Base-by-base conservation (phyloP, 129 eudicot genomes). In the Flaveria ramosissima region DNA sequence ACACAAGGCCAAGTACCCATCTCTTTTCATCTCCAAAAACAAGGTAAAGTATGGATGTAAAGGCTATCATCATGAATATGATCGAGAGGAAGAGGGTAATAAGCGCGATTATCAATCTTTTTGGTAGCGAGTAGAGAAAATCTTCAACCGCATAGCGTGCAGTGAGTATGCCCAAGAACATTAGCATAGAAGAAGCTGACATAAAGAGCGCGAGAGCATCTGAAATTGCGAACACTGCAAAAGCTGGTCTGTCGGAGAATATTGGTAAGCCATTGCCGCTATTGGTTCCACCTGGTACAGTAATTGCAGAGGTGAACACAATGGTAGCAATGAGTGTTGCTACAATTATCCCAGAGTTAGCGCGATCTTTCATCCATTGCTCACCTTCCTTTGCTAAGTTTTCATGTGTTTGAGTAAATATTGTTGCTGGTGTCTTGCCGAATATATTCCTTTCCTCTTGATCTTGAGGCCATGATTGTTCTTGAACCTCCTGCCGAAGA, bases 281-380 rank as follows among this genome's bases (percentile, higher is more conserved):
- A 17, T 46, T 10, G 32, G 6, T 53, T 41, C 81, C 81, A 9
- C 81, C 75, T 9, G 75, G 81, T 23, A 77, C 69, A 0, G 68
- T 68, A 11, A 77, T 77, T 12, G 81, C 81, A 9, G 75, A 53
- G 4, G 75, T n/a, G 41, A 77, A 77, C 8, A 77, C 68, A 13
- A 77, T 69, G 13, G 81, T 77, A 3, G 81, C 75, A 23, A 68
- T 77, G 0, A 77, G 75, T 53, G 81, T 41, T 14, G 81, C 81
- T 56, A 68, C 21, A 21, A 77, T 68, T 55, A 57, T 42, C 14
- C 75, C 66, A 1, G 81, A 77, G 68, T 57, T 55, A 27, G 81
- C 81, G 5, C 68, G 41, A 24, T 68, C 81, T 55, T 77, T 77
- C 75, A 77, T 77, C 81, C 81, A 77, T 56, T 77, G 75, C 42